Base-by-base conservation (phyloP, 345 rosid genomes). In the Hypericum perforatum region DNA sequence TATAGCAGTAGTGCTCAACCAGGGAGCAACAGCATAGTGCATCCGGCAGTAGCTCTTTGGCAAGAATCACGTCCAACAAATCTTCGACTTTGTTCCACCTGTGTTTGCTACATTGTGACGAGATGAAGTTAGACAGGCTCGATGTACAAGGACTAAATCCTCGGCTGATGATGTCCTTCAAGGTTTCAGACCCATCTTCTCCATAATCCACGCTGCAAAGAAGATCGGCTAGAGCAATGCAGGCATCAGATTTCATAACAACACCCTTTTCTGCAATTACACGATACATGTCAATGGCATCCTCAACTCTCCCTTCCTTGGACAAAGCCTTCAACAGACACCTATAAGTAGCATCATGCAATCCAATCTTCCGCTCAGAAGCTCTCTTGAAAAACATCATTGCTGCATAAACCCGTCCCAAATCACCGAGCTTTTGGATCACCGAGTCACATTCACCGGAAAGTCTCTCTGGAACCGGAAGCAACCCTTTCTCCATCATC, bases 61-160 rank as follows among this genome's bases (percentile, higher is more conserved):
- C 77, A 37, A 82, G 56, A 55, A 78, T 63, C 29, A 61, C 46
- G 70, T 69, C 48, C 68, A 82, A 58, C 59, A 85, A 61, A 57
- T 73, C 80, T 63, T 82, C 95, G 0, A 66, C 80, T 49, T 68
- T 73, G 11, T 32, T 68, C 87, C 87, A 85, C 49, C 70, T 74
- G 36, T 62, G 53, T 63, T 64, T 62, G 7, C 43, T 9, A 63
- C 94, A 80, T 53, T 68, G 49, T n/a, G 63, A 72, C 47, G 76
- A 54, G 48, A 80, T 62, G 8, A 47, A 64, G 41, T 72, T 60
- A 8, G 85, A 80, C 67, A 87, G 62, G 16, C 63, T 67, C 0
- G n/a, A 39, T 5, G 70, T 63, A 56, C 39, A 50, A 55, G 85
- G 89, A 53, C 64, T 36, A 16, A 61, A 70, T 15, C 87, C 94